Evolutionary conservation across 2,329 filamentous ascomycete species (phyloP).

Genomic region (Elsinoe batatas): DNA sequence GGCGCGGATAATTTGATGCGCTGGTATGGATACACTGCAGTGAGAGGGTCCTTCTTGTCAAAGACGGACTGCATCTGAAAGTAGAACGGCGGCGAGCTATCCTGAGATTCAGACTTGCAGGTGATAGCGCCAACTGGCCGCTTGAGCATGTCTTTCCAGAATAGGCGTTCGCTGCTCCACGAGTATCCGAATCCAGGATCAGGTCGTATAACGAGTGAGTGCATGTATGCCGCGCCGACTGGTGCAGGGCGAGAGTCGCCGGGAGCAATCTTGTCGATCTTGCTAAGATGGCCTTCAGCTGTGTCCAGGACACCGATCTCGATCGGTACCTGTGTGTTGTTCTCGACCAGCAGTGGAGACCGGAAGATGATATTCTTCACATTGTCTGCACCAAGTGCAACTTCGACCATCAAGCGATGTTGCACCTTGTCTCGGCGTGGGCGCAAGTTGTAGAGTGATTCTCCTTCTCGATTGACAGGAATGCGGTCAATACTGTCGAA

Average conservation of each 20-base stretch:
- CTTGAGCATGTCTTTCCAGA: conserved; percentile 86
- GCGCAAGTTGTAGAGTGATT: conserved; percentile 77
- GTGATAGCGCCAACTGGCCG: conserved; percentile 76
- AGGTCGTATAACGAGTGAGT: conserved; percentile 76
- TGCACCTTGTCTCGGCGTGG: conserved; percentile 77
- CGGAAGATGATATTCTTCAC: conserved; percentile 96
- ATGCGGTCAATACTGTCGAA: conserved; percentile 88
- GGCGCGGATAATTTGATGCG: conserved; percentile 82
- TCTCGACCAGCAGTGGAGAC: conserved; percentile 85
- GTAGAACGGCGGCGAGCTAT: conserved; percentile 73
- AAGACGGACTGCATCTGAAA: conserved; percentile 88
- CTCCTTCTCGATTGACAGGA: conserved; percentile 85
- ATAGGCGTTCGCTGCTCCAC: conserved; percentile 82
- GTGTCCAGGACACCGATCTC: conserved; percentile 86
- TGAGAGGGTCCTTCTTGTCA: conserved; percentile 73
- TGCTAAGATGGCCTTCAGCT: conserved; percentile 78
- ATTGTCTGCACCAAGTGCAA: conserved; percentile 84
- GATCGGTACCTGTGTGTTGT: conserved; percentile 91
- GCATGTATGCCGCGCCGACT: conserved; percentile 83
- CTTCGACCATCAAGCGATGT: conserved; percentile 85
- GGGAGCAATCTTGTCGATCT: conserved; percentile 94
- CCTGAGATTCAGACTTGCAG: conserved; percentile 75
- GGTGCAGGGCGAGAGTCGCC: conserved; percentile 84
- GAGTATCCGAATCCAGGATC: conserved; percentile 94
- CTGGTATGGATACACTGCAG: conserved; percentile 86